Evolutionary conservation across 2,329 filamentous ascomycete species (phyloP).

Genomic region (Ascochyta clinopodiicola): DNA sequence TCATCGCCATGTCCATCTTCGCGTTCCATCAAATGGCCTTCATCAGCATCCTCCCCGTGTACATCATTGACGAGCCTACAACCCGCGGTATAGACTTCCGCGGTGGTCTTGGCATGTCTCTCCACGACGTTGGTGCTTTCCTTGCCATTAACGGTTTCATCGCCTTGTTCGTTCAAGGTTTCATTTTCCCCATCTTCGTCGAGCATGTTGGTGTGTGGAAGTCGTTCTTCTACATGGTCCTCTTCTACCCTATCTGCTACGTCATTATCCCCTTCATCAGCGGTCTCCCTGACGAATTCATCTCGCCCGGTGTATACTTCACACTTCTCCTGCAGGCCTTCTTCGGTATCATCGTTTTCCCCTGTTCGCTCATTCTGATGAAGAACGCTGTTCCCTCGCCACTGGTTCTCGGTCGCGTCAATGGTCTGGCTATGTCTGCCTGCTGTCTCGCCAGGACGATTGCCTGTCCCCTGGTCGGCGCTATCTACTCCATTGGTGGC

Average conservation of each 20-base stretch:
- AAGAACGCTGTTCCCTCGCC: slow-evolving; percentile 73
- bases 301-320: slow-evolving; percentile 68
- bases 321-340: slow-evolving; percentile 70
- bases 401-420: slow-evolving; percentile 71
- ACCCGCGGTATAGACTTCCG: slow-evolving; percentile 48
- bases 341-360: slow-evolving; percentile 71
- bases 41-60: slow-evolving; percentile 89
- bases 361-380: slow-evolving; percentile 74
- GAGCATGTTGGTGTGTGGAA: slow-evolving; percentile 71
- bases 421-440: slow-evolving; percentile 72
- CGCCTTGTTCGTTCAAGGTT: slow-evolving; percentile 74
- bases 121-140: slow-evolving; percentile 71
- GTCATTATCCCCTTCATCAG: slow-evolving; percentile 72
- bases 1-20: slow-evolving; percentile 84
- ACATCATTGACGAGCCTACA: slow-evolving; percentile 76
- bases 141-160: slow-evolving; percentile 74
- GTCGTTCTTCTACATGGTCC: slow-evolving; percentile 68
- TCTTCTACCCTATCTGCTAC: slow-evolving; percentile 71
- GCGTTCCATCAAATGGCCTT: slow-evolving; percentile 91
- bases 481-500: slow-evolving; percentile 68
- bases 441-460: slow-evolving; percentile 71
- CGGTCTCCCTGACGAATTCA: slow-evolving; percentile 59
- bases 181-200: slow-evolving; percentile 72
- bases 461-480: slow-evolving; percentile 70
- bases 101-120: slow-evolving; percentile 70